phyloP scores from a whole-genome alignment of 2,329 filamentous ascomycete genomes.

The Fusarium nygamai region DNA sequence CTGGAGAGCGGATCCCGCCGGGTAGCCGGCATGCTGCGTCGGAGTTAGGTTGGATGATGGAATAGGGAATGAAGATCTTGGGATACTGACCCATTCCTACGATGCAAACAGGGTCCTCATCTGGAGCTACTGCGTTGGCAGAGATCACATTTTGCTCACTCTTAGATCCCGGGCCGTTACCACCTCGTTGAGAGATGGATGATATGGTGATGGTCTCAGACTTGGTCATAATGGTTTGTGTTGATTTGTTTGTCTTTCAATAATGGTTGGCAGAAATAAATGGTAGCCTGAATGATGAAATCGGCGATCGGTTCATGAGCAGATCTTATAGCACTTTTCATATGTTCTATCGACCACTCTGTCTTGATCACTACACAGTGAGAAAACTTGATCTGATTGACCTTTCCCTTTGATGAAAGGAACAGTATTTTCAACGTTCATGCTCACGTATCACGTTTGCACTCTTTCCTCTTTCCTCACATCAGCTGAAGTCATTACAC shows the following conservation, averaged over 20 bases:
- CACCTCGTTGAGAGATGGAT: neutral
- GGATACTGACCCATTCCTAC: neutral
- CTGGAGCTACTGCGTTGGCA: rapidly evolving
- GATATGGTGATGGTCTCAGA: neutral
- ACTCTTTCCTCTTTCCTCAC: neutral
- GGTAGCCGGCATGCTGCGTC: neutral
- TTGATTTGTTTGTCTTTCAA: no score
- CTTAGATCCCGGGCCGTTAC: rapidly evolving
- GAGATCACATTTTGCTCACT: rapidly evolving
- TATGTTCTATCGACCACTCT: rapidly evolving
- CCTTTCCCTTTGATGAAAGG: rapidly evolving
- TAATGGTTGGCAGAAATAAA: no score
- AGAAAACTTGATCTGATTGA: rapidly evolving
- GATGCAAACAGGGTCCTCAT: neutral
- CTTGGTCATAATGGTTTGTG: no score
- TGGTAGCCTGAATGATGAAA: rapidly evolving
- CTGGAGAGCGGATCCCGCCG: neutral
- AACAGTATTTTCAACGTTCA: neutral
- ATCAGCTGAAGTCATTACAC: neutral
- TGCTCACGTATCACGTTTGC: neutral
- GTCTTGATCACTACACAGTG: rapidly evolving
- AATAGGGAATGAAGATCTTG: rapidly evolving
- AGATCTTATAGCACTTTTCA: neutral
- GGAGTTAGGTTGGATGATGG: rapidly evolving
- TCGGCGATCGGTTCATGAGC: neutral